Evolutionary conservation across 2,329 filamentous ascomycete genomes (phyloP).

Genomic region (Stenocarpella maydis): DNA sequence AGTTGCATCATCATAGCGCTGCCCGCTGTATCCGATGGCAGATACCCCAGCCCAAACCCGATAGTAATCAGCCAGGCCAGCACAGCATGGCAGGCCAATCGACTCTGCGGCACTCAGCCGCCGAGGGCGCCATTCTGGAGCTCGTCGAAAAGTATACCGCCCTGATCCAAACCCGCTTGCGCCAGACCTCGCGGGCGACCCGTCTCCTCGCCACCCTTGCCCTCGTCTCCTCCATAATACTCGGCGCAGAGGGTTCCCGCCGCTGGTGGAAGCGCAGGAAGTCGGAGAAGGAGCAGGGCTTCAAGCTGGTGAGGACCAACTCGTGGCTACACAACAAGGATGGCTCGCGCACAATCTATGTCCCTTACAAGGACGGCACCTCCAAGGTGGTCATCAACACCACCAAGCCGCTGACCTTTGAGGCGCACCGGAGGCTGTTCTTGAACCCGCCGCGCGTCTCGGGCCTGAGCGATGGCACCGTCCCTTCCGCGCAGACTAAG

Average conservation of each 20-base stretch:
- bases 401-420: slow-evolving; percentile 93
- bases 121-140: slow-evolving; percentile 72
- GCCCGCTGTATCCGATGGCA: slow-evolving; percentile 20
- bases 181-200: slow-evolving; percentile 72
- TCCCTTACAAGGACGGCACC: slow-evolving; percentile 87
- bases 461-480: slow-evolving; percentile 75
- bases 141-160: slow-evolving; percentile 68
- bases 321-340: slow-evolving; percentile 94
- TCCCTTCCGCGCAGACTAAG: slow-evolving; percentile 89
- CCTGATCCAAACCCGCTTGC: slow-evolving; percentile 62
- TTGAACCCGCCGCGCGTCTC: slow-evolving; percentile 88
- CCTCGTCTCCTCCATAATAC: slow-evolving; percentile 80
- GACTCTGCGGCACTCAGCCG: slow-evolving; percentile 72
- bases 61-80: slow-evolving; percentile 10
- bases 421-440: slow-evolving; percentile 93
- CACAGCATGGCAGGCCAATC: slow-evolving; percentile 84
- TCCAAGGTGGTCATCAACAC: slow-evolving; percentile 91
- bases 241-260: slow-evolving; percentile 79
- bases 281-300: slow-evolving; percentile 83
- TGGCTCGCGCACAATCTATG: slow-evolving; percentile 92
- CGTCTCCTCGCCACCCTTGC: slow-evolving; percentile 79
- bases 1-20: not conserved
- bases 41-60: not conserved
- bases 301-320: slow-evolving; percentile 85
- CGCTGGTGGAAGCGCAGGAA: slow-evolving; percentile 77